Evolutionary conservation across 768 basidiomycete species (phyloP).

Genomic region (Phlebiopsis flavidoalba): DNA sequence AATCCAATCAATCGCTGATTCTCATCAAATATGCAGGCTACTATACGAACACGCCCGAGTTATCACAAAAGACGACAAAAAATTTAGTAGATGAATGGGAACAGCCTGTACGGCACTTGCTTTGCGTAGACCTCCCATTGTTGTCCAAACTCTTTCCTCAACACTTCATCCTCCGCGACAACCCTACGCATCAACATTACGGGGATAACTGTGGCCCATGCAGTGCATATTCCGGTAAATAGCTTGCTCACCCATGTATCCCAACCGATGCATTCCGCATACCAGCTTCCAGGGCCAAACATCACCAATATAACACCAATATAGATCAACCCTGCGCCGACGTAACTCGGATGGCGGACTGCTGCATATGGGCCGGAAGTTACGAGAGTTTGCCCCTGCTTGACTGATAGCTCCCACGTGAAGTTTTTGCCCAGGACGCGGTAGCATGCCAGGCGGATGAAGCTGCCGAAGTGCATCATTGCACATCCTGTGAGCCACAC

Average conservation of each 20-base stretch:
- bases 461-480: not conserved
- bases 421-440: constrained; percentile 22
- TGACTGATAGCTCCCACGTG: constrained; percentile 25
- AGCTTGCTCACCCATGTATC: not conserved
- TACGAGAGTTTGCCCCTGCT: constrained; percentile 20
- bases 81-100: not conserved
- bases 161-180: not conserved
- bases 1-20: too few species aligned
- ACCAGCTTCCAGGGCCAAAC: not conserved
- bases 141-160: not conserved
- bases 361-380: constrained; percentile 26
- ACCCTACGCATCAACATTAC: not conserved
- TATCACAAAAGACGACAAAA: not conserved
- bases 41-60: not conserved
- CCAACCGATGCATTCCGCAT: not conserved
- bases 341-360: constrained; percentile 26
- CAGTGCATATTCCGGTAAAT: not conserved
- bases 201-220: not conserved
- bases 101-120: not conserved
- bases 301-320: not conserved
- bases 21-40: not conserved
- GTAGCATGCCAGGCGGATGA: constrained; percentile 14
- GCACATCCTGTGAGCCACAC: not conserved
- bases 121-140: constrained; percentile 1
- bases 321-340: not conserved